Evolutionary conservation across 352 stramenopile species (phyloP).

Genomic region (Thraustotheca clavata): DNA sequence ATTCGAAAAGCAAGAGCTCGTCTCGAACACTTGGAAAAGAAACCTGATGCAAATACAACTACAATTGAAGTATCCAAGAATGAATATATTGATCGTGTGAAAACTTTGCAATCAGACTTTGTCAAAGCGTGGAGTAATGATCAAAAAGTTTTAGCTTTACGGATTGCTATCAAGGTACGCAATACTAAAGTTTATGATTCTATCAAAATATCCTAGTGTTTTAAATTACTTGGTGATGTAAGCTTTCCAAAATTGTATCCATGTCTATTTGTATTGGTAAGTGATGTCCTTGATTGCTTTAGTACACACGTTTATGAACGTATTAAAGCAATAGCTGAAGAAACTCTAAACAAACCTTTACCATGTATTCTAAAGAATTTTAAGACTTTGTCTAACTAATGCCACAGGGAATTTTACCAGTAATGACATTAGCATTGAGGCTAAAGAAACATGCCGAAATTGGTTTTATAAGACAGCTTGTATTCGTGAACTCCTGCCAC

Average conservation of each 20-base stretch:
- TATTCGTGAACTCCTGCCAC: slow-evolving; percentile 86
- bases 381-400: slow-evolving; percentile 33
- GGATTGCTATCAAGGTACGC: slow-evolving; percentile 82
- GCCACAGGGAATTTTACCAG: slow-evolving; percentile 63
- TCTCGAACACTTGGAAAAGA: slow-evolving; percentile 49
- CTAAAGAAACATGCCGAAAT: slow-evolving; percentile 88
- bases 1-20: slow-evolving; percentile 62
- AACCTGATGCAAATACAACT: neutral
- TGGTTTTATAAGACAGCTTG: slow-evolving; percentile 94
- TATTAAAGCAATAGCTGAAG: slow-evolving; percentile 55
- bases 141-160: slow-evolving; percentile 80
- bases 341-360: neutral
- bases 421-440: slow-evolving; percentile 76
- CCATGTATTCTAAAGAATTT: neutral
- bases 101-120: slow-evolving; percentile 64
- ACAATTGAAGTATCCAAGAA: slow-evolving; percentile 72
- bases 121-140: slow-evolving; percentile 70
- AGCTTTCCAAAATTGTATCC: slow-evolving; percentile 81
- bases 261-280: slow-evolving; percentile 83
- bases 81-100: slow-evolving; percentile 74
- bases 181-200: neutral
- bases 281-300: slow-evolving; percentile 81
- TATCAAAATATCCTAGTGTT: slow-evolving; percentile 7
- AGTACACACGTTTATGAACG: slow-evolving; percentile 78
- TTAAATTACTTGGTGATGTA: slow-evolving; percentile 82